These are phyloP conservation scores for Phycomyces blakesleeanus DNA, from an alignment of 192 early-diverging fungal species.

Conservation along the genomic window DNA sequence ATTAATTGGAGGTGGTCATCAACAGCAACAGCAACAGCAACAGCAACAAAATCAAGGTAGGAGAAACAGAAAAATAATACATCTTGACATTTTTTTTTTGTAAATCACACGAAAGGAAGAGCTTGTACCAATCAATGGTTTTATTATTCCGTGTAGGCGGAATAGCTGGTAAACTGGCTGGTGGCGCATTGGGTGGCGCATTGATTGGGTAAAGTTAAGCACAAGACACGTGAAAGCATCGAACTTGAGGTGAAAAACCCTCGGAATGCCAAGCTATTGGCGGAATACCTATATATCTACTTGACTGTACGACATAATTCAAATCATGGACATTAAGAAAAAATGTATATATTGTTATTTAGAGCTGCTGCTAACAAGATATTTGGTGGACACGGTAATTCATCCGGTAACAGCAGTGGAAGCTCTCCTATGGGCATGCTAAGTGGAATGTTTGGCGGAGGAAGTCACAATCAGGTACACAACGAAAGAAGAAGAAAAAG, in stretches of 20 bases:
- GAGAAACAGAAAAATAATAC: too few species aligned
- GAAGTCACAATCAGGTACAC: neutral
- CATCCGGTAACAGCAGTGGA: neutral
- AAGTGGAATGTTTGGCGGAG: neutral
- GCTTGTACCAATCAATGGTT: neutral
- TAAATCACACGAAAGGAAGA: neutral
- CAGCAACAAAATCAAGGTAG: neutral
- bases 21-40: neutral
- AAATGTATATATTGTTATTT: constrained; percentile 1
- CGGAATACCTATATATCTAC: neutral
- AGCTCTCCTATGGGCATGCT: neutral
- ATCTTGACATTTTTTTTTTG: neutral
- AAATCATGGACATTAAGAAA: too few species aligned
- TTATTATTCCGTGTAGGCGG: neutral
- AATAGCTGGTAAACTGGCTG: neutral
- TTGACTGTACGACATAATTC: neutral
- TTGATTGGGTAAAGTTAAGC: constrained; percentile 8
- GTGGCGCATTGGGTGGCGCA: constrained; percentile 10
- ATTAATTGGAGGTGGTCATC: neutral
- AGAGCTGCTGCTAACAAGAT: constrained; percentile 11
- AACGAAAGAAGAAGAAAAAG: too few species aligned
- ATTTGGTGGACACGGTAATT: neutral
- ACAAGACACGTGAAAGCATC: too few species aligned
- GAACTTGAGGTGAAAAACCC: too few species aligned
- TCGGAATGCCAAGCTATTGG: too few species aligned